These are phyloP conservation scores for Auriculariales sp. DNA, from an alignment of 768 basidiomycete genomes.

Conservation along the genomic window DNA sequence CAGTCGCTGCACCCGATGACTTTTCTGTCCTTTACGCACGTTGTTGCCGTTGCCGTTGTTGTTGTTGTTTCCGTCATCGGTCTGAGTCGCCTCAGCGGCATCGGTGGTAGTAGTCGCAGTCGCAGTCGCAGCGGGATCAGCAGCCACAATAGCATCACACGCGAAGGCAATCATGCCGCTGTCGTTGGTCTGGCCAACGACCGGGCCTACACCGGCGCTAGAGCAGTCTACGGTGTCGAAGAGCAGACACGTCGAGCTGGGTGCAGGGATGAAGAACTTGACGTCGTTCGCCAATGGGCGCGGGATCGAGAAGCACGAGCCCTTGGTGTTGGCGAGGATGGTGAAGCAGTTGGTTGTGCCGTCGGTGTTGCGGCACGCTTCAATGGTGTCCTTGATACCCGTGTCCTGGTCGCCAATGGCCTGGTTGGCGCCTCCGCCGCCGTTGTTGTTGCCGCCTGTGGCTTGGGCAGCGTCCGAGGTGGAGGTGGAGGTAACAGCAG, in stretches of 20 bases:
- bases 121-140: no score
- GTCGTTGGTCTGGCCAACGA: not conserved
- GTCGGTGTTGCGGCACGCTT: not conserved
- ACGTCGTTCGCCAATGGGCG: not conserved
- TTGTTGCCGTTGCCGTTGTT: no score
- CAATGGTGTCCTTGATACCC: not conserved
- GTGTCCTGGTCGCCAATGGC: not conserved
- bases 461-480: no score
- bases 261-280: not conserved
- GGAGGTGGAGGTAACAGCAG: no score
- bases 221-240: not conserved
- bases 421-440: not conserved
- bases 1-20: no score
- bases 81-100: no score
- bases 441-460: not conserved
- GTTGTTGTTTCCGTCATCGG: no score
- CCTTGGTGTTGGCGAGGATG: not conserved
- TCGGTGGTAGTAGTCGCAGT: no score
- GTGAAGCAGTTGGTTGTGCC: not conserved
- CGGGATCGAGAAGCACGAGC: not conserved
- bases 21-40: no score
- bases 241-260: not conserved
- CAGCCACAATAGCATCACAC: not conserved
- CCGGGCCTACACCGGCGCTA: not conserved
- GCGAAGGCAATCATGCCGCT: not conserved